Base-by-base conservation (phyloP, 768 basidiomycete species). In the Suillus hirtellus region DNA sequence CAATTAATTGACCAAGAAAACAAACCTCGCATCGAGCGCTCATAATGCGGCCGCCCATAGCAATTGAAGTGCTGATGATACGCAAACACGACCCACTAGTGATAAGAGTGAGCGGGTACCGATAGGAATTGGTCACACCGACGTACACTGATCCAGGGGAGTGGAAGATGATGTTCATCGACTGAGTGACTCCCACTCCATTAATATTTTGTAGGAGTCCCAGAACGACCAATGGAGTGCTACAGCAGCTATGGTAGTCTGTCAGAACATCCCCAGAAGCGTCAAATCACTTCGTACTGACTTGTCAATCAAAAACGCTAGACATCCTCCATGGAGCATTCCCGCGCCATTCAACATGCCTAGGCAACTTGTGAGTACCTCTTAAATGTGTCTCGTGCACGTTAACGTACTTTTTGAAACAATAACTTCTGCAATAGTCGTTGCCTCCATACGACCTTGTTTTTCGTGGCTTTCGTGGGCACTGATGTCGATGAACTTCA, bases 281-380 rank as follows among this genome's bases (percentile, higher is more conserved):
- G 1, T 21, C 31, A 62, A 12, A 27, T 4, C 7, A 35, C 17
- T 17, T 24, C n/a, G 49, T 38, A 74, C 82, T 58, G 64, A 87
- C 87, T 88, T 90, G 75, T 91, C 89, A 50, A 90, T 85, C 61
- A 91, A 77, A 74, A 90, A 90, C 52, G 88, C 86, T 40, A 91
- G 72, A 61, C 88, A 89, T 44, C 87, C 89, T n/a, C 90, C 89
- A 66, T 90, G 89, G 17, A 90, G 78, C 84, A 89, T 88, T 2
- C 87, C 86, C 31, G 88, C 87, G 14, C 89, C 89, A 67, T 91
- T 92, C 38, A 90, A 77, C 88, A 90, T 89, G 62, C 82, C 89
- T 89, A 65, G 43, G 52, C 24, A 8, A 9, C 53, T 21, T 47
- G 15, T 12, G 19, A 63, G 68, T 14, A 17, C 19, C 21, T 4